Base-by-base conservation (phyloP, 495 filamentous ascomycete genomes). In the Chaetomidium leptoderma region DNA sequence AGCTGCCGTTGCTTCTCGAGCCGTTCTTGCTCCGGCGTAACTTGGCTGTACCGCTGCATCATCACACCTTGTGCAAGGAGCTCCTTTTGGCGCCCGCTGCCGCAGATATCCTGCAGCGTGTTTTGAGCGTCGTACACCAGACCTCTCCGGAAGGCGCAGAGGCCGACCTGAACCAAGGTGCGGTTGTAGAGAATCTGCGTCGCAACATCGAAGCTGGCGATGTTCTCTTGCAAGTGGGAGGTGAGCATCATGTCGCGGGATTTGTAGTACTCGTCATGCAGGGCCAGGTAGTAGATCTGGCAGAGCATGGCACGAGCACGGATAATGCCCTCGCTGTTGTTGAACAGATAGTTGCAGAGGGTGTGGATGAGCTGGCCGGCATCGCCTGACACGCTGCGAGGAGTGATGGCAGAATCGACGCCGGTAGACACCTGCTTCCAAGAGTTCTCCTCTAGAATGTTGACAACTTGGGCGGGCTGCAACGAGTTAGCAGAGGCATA, bases 101-200 rank as follows among this genome's bases (percentile, higher is more conserved):
- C 93, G 69, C 93, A 97, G 67, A 99, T 96, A 65, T 99, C 93
- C 72, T 95, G 90, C 19, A 99, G 83, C 13, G 92, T 93, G 64
- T 86, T 96, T 72, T 97, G 95, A 39, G 95, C 90, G 68, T 99
- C 93, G 70, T 97, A 99, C 60, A 97, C 87, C 36, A 99, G 84
- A 50, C 93, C 92, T 49, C 90, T 90, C 26, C 93, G 88, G 86
- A 99, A 99, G 44, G 95, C 95, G 69, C 95, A 97, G 47, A 99
- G 88, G 62, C 93, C 93, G 43, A 97, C 93, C 76, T 99, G 93
- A 36, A 97, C 95, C 23, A 99, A 81, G 14, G 93, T 96, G 50
- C 93, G 86, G 81, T 99, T 99, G 85, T 92, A 99, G 54, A 97
- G 88, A 60, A 99, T 99, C 74, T 99, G 93, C 33, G 89, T 96